Evolutionary conservation across 2,329 filamentous ascomycete genomes (phyloP).

Genomic region (Monosporascus sp.): DNA sequence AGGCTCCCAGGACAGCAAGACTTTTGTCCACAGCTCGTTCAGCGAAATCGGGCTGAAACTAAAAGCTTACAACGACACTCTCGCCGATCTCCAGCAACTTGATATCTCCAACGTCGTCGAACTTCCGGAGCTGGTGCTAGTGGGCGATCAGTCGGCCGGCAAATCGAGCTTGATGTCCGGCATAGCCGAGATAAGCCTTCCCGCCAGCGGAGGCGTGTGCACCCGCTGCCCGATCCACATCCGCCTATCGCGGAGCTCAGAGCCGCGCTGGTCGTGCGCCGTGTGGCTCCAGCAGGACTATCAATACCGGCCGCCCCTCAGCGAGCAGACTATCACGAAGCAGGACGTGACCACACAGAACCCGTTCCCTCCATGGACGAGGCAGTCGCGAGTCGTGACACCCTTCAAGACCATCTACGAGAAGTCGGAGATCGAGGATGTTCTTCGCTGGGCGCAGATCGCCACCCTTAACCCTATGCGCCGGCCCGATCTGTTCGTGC

Average conservation of each 20-base stretch:
- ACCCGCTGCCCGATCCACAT: constrained; percentile 77
- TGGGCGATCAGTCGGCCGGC: constrained; percentile 77
- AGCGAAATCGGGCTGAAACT: constrained; percentile 52
- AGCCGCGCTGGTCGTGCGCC: constrained; percentile 57
- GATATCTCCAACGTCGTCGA: constrained; percentile 64
- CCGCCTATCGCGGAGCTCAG: constrained; percentile 51
- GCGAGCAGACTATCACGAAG: constrained; percentile 28
- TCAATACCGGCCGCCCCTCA: constrained; percentile 36
- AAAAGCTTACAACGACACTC: constrained; percentile 56
- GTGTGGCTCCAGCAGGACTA: constrained; percentile 61
- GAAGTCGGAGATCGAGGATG: constrained; percentile 55
- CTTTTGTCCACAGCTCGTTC: constrained; percentile 26
- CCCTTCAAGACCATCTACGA: constrained; percentile 59
- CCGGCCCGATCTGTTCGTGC: constrained; percentile 46
- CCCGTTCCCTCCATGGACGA: constrained; percentile 60
- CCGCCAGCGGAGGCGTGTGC: constrained; percentile 38
- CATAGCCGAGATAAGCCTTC: constrained; percentile 41
- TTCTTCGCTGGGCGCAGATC: constrained; percentile 66
- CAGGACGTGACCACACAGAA: constrained; percentile 40
- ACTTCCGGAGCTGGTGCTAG: constrained; percentile 70
- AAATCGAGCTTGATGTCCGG: constrained; percentile 54
- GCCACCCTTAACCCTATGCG: constrained; percentile 64
- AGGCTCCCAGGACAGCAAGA: no score
- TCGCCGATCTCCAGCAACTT: constrained; percentile 61
- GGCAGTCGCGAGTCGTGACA: constrained; percentile 37